A percentile compares a stretch with the other conserved stretches of the same genome.
Evolutionary conservation across 192 early-diverging fungal genomes (phyloP).

Genomic region (Umbelopsis isabellina): DNA sequence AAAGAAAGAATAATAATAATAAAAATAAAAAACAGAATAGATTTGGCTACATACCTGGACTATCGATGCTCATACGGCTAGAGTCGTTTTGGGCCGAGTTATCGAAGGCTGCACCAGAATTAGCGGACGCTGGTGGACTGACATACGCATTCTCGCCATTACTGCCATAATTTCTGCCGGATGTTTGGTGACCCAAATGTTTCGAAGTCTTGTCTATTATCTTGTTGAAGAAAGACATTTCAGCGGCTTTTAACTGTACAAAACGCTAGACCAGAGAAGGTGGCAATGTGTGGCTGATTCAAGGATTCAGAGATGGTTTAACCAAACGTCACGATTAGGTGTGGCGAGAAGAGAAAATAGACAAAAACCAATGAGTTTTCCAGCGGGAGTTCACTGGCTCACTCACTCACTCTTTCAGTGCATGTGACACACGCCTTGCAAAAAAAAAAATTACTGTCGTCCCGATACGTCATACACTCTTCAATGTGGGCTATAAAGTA

Average conservation of each 20-base stretch:
- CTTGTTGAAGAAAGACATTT: slow-evolving; percentile 43
- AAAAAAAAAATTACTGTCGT: slow-evolving; percentile 3
- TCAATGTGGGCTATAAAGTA: not conserved
- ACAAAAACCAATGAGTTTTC: too few relatives aligned
- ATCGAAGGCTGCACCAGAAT: not conserved
- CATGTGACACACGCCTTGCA: slow-evolving; percentile 16
- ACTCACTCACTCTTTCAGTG: not conserved
- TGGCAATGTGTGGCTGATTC: slow-evolving; percentile 7
- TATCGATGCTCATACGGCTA: slow-evolving; percentile 32
- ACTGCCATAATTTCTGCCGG: slow-evolving; percentile 4
- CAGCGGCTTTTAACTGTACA: slow-evolving; percentile 13
- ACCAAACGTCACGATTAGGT: slow-evolving; percentile 12
- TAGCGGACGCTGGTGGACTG: slow-evolving; percentile 25
- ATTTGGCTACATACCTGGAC: slow-evolving; percentile 21
- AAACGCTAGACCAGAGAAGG: not conserved
- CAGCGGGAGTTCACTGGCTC: not conserved
- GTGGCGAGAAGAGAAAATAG: slow-evolving; percentile 16
- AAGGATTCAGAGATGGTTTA: not conserved
- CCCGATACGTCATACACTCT: slow-evolving; percentile 1
- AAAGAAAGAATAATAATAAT: not conserved
- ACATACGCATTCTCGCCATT: slow-evolving; percentile 7
- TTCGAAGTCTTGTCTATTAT: slow-evolving; percentile 38
- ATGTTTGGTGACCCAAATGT: slow-evolving; percentile 19
- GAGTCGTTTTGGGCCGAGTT: not conserved
- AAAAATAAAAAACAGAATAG: not conserved